A percentile compares a stretch with the other conserved stretches of the same genome.
These are phyloP conservation scores for Dalbergia cultrata DNA, from an alignment of 306 rosid species.

Conservation along the genomic window DNA sequence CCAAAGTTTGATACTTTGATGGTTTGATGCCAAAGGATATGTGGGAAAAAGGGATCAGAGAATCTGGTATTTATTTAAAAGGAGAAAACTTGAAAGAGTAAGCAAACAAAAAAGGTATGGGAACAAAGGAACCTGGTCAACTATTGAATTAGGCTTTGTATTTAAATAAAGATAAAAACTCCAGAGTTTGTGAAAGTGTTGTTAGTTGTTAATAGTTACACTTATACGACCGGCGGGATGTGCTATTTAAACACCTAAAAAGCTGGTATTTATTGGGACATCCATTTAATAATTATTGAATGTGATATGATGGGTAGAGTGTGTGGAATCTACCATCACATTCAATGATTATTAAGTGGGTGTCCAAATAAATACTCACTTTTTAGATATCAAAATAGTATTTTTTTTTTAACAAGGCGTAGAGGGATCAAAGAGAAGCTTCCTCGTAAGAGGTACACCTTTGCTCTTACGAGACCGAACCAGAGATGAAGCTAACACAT, in stretches of 20 bases:
- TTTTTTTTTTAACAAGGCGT: too few relatives aligned
- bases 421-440: background rate
- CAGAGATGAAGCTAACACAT: background rate
- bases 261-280: too few relatives aligned
- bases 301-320: too few relatives aligned
- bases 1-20: conserved; percentile 35
- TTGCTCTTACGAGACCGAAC: background rate
- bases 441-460: background rate
- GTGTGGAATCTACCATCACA: too few relatives aligned
- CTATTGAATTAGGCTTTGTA: conserved; percentile 14
- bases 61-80: background rate
- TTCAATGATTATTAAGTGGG: too few relatives aligned
- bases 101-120: background rate
- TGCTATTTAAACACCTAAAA: too few relatives aligned
- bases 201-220: too few relatives aligned
- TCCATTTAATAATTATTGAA: too few relatives aligned
- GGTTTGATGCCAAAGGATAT: conserved; percentile 14
- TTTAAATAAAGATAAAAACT: background rate
- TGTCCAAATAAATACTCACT: too few relatives aligned
- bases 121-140: conserved; percentile 52
- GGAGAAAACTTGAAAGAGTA: conserved; percentile 18
- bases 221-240: too few relatives aligned
- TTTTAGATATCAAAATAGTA: too few relatives aligned
- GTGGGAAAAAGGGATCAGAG: conserved; percentile 25
- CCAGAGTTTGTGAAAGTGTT: background rate